Evolutionary conservation across 345 rosid species (phyloP).

Genomic region (Aquilaria yunnanensis): DNA sequence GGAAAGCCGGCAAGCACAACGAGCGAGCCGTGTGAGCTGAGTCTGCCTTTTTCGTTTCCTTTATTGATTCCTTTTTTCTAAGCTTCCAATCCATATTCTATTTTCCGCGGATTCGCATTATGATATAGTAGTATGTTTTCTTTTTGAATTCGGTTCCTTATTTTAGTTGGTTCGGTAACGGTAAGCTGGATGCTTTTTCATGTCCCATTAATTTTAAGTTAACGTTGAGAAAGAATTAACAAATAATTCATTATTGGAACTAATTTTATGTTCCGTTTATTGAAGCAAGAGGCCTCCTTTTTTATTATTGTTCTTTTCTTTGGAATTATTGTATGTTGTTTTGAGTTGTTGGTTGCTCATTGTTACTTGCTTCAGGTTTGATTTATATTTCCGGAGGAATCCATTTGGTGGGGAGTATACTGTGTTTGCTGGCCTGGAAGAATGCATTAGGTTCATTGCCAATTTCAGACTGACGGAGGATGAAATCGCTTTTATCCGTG

Average conservation of each 20-base stretch:
- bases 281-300: not conserved
- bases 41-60: not conserved
- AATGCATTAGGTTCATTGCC: constrained; percentile 83
- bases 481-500: constrained; percentile 65
- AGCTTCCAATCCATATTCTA: not conserved
- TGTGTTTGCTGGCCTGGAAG: constrained; percentile 92
- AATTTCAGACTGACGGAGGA: constrained; percentile 70
- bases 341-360: constrained; percentile 1
- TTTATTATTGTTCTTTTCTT: too few relatives aligned
- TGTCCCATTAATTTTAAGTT: not conserved
- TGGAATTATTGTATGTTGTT: not conserved
- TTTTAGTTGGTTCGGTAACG: not conserved
- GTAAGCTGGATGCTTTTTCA: not conserved
- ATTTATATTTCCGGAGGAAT: constrained; percentile 88
- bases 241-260: too few relatives aligned
- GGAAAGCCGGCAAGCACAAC: constrained; percentile 89
- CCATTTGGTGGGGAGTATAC: constrained; percentile 97
- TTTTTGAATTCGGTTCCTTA: not conserved
- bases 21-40: constrained; percentile 75
- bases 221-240: not conserved
- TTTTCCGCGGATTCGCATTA: not conserved
- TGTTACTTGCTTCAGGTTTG: constrained; percentile 51
- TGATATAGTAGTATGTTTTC: not conserved
- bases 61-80: not conserved
- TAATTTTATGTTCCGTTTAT: too few relatives aligned